Evolutionary conservation across 345 rosid species (phyloP), one percentile per base, ranked within the genome.

Genomic region (Lepidium aucheri): DNA sequence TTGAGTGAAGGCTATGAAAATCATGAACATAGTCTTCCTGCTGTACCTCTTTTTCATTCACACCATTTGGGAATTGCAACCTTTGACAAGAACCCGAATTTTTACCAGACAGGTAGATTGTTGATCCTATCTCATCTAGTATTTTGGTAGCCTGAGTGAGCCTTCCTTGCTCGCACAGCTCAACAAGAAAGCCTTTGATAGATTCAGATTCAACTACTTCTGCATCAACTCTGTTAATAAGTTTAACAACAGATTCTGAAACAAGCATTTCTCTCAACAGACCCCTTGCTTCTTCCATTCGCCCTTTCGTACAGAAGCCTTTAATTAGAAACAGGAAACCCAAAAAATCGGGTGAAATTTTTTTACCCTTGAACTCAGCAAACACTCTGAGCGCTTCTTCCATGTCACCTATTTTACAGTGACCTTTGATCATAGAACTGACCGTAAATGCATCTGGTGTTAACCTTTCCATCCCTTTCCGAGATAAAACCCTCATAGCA

Each of bases 221-320:
- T 51, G 77, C 81, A 74, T 80, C 86, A 35, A 79, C 78, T 63
- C 52, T 83, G 45, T 78, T 81, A 66, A 88, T 78, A 68, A 88
- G 60, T 75, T 81, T 84, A 67, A 81, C 51, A 57, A 79, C 79
- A 41, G 87, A 75, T 72, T 76, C 56, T 53, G 86, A 77, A 73
- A 75, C 85, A 73, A 93, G 86, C 98, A 90, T 90, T 67, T 93
- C 96, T 80, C 92, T 83, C 77, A 93, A 76, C 54, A 85, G 71
- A 51, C 72, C 76, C 63, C 94, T 82, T 1, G 98, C 84, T 80
- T 93, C 97, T 78, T 93, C 97, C 85, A 93, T 87, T 76, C 96
- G 80, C 68, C 98, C 96, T 76, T 93, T 90, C 7, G 81, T 79
- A 78, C 74, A 78, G 15, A 93, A 83, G 36, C 98, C 98, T 67